Conservation (phyloP, 305 asterid genomes). For the Nicotiana rustica region DNA sequence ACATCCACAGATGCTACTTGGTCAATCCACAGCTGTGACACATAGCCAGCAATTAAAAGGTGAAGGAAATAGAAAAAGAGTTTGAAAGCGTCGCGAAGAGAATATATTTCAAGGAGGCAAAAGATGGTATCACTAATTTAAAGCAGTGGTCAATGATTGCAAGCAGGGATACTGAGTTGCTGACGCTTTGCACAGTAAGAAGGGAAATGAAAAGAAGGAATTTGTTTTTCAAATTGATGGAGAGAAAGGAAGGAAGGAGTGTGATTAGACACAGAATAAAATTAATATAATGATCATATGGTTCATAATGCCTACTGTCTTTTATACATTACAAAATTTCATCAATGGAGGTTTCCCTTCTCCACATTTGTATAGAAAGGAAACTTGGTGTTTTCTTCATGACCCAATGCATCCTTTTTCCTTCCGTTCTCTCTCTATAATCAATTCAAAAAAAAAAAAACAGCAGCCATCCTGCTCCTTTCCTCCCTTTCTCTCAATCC, state of each 20-base stretch:
- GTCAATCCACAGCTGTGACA: slow-evolving; percentile 71
- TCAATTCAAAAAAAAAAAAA: background rate
- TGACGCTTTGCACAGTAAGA: background rate
- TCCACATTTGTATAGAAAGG: slow-evolving; percentile 11
- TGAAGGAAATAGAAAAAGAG: slow-evolving; percentile 29
- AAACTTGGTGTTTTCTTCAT: background rate
- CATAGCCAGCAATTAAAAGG: slow-evolving; percentile 32
- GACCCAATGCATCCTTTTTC: slow-evolving; percentile 5
- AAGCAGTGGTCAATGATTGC: background rate
- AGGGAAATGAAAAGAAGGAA: slow-evolving; percentile 22
- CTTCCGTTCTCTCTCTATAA: background rate
- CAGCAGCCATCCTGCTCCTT: slow-evolving; percentile 4
- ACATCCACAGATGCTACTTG: slow-evolving; percentile 69
- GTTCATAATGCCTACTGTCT: background rate
- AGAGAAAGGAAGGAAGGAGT: slow-evolving; percentile 7
- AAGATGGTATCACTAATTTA: background rate
- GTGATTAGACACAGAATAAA: slow-evolving; percentile 18
- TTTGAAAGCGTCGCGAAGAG: background rate
- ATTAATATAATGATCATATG: background rate
- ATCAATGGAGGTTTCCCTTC: slow-evolving; percentile 1
- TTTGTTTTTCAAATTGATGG: slow-evolving; percentile 10
- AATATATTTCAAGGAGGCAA: slow-evolving; percentile 1
- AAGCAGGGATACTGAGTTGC: background rate
- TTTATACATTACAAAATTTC: background rate
- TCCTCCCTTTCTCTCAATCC: background rate